Percentiles rank a stretch among this genome's conserved stretches.
Conservation (phyloP, 2,329 filamentous ascomycete species). For the Fusarium nanum region DNA sequence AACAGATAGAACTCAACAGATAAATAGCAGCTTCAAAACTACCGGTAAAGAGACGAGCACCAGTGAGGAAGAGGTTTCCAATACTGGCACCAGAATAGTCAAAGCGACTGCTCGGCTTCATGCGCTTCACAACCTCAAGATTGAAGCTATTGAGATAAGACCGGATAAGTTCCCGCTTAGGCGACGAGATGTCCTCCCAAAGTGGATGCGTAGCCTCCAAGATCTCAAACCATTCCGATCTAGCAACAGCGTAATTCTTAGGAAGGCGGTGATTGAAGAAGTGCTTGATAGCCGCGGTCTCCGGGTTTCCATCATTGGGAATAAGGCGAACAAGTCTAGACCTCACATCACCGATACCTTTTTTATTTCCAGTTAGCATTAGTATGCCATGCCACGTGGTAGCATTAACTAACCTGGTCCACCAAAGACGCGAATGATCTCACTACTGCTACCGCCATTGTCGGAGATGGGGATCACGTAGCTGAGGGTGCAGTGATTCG, state of each 20-base stretch:
- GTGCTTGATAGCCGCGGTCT: slow-evolving; percentile 79
- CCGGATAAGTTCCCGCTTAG: slow-evolving; percentile 81
- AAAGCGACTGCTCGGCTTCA: slow-evolving; percentile 77
- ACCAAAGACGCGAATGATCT: slow-evolving; percentile 93
- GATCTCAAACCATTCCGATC: slow-evolving; percentile 87
- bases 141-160: slow-evolving; percentile 82
- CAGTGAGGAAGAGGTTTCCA: slow-evolving; percentile 84
- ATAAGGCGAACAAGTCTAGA: slow-evolving; percentile 88
- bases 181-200: slow-evolving; percentile 77
- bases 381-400: slow-evolving; percentile 19
- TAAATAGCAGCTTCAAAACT: slow-evolving; percentile 95
- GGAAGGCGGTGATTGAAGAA: slow-evolving; percentile 91
- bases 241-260: slow-evolving; percentile 66
- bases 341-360: slow-evolving; percentile 67
- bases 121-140: slow-evolving; percentile 81
- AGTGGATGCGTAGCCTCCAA: slow-evolving; percentile 83
- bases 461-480: slow-evolving; percentile 97
- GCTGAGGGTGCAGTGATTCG: slow-evolving; percentile 74
- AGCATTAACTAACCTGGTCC: slow-evolving; percentile 74
- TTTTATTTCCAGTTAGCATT: slow-evolving; percentile 49
- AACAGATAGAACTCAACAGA: slow-evolving; percentile 85
- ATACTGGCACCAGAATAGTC: slow-evolving; percentile 82
- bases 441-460: slow-evolving; percentile 93
- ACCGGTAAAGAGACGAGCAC: slow-evolving; percentile 89
- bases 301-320: slow-evolving; percentile 70